Evolutionary conservation across 129 eudicot species (phyloP).

Genomic region (Artemisia tridentata): DNA sequence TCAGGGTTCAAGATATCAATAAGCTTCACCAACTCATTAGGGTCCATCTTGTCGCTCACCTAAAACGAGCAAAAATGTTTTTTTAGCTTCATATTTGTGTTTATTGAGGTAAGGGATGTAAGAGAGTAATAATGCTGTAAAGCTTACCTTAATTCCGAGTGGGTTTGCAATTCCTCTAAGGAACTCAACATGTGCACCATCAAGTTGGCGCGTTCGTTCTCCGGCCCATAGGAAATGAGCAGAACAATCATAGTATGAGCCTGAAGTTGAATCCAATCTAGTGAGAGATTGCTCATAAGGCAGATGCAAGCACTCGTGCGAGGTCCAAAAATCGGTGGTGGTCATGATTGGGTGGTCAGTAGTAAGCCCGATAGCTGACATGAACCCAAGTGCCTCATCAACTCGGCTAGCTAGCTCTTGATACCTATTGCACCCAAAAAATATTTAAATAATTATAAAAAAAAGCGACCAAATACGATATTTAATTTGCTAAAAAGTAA

Average conservation of each 20-base stretch:
- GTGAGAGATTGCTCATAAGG: conserved; percentile 94
- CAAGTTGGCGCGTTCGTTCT: conserved; percentile 89
- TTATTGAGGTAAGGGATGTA: conserved; percentile 1
- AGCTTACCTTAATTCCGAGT: conserved; percentile 82
- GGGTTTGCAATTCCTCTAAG: conserved; percentile 92
- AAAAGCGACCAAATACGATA: too few relatives aligned
- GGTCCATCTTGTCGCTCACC: conserved; percentile 98
- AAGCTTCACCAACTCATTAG: conserved; percentile 79
- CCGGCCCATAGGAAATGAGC: conserved; percentile 97
- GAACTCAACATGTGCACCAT: conserved; percentile 96
- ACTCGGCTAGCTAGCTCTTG: conserved; percentile 87
- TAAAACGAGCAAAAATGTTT: conserved; percentile 30
- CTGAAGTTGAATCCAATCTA: conserved; percentile 85
- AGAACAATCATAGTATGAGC: conserved; percentile 81
- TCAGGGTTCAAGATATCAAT: conserved; percentile 87
- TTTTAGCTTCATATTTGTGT: conserved; percentile 5
- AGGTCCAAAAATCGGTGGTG: conserved; percentile 91
- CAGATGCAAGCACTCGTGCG: conserved; percentile 85
- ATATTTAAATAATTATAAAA: not conserved
- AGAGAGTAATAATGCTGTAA: not conserved
- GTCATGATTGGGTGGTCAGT: conserved; percentile 85
- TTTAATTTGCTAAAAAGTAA: too few relatives aligned
- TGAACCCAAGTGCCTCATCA: conserved; percentile 95
- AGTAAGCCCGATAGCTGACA: conserved; percentile 93
- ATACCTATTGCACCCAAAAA: conserved; percentile 51